These are phyloP conservation scores for Umbellularia californica DNA, from an alignment of 164 flowering plant genomes.

Conservation along the genomic window DNA sequence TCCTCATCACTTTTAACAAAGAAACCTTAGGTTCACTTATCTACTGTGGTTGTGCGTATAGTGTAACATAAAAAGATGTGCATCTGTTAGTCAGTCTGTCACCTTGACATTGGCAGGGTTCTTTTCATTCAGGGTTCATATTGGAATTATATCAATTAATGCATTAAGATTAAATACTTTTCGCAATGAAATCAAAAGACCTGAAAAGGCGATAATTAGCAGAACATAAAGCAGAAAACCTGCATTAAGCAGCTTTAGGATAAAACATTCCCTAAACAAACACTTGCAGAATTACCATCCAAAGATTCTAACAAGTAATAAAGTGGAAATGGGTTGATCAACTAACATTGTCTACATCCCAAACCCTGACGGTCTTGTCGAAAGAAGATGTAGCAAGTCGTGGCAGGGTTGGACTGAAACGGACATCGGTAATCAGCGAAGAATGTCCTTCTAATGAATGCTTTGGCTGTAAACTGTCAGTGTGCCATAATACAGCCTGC, in stretches of 20 bases:
- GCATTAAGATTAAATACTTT: too few relatives aligned
- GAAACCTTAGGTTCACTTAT: too few relatives aligned
- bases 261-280: neutral
- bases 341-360: constrained; percentile 80
- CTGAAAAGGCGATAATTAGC: neutral
- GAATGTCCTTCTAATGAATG: constrained; percentile 70
- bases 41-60: too few relatives aligned
- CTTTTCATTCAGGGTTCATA: too few relatives aligned
- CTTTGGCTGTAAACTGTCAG: constrained; percentile 45
- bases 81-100: too few relatives aligned
- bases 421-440: constrained; percentile 21
- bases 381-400: constrained; percentile 74
- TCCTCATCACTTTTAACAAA: too few relatives aligned
- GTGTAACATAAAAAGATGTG: too few relatives aligned
- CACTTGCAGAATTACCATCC: neutral
- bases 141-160: too few relatives aligned
- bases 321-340: neutral
- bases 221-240: neutral
- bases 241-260: neutral
- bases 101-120: too few relatives aligned
- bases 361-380: constrained; percentile 73
- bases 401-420: constrained; percentile 66
- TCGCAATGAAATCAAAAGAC: too few relatives aligned
- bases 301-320: neutral
- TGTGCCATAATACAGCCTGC: constrained; percentile 76